Evolutionary conservation across 805 yeast species (phyloP).

Genomic region (Scheffersomyces amazonensis): DNA sequence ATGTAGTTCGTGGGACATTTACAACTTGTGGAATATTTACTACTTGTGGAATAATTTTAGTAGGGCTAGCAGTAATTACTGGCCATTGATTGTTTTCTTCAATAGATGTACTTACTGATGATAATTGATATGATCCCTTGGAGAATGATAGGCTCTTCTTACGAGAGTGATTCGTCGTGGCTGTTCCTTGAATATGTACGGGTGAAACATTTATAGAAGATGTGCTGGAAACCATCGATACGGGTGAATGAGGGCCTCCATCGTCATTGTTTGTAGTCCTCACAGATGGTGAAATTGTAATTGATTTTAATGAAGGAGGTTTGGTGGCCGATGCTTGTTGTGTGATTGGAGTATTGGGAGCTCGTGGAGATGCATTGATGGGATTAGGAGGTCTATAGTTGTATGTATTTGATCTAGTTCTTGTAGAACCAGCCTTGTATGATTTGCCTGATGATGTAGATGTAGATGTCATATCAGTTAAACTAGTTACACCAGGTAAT

Average conservation of each 20-base stretch:
- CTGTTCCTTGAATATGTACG: neutral
- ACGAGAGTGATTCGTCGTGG: slow-evolving; percentile 6
- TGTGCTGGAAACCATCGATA: slow-evolving; percentile 10
- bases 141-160: slow-evolving; percentile 15
- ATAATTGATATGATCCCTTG: slow-evolving; percentile 3
- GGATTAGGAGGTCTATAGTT: neutral
- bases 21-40: neutral
- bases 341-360: neutral
- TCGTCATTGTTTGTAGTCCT: slow-evolving; percentile 8
- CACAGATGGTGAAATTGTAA: slow-evolving; percentile 37
- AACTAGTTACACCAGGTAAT: slow-evolving; percentile 19
- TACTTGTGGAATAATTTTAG: slow-evolving; percentile 1
- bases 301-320: slow-evolving; percentile 35
- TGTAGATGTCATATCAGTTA: slow-evolving; percentile 9
- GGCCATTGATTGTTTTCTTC: slow-evolving; percentile 7
- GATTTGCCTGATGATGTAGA: slow-evolving; percentile 1
- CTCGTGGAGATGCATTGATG: slow-evolving; percentile 6
- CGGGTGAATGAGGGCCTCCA: slow-evolving; percentile 15
- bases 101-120: slow-evolving; percentile 4
- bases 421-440: neutral
- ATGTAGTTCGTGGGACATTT: neutral
- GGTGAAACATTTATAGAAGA: slow-evolving; percentile 3
- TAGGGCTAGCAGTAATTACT: neutral
- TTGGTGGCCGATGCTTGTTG: slow-evolving; percentile 14
- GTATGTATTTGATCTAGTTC: slow-evolving; percentile 13